A percentile compares a stretch with the other conserved stretches of the same genome.
phyloP scores from a whole-genome alignment of 768 basidiomycete species.

The Leccinum sublutescens region DNA sequence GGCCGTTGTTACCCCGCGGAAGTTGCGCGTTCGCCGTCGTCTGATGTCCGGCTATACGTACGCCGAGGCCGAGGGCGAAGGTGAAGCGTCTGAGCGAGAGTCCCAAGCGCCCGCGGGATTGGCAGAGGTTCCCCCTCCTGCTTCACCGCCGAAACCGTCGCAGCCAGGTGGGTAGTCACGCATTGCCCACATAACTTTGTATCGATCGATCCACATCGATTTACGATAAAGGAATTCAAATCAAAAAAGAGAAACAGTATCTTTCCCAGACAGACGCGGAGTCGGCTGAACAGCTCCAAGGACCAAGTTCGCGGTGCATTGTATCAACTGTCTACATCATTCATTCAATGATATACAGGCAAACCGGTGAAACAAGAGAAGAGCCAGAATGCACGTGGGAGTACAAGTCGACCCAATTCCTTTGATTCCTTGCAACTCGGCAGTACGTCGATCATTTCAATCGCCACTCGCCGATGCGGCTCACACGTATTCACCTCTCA shows the following conservation, averaged over 20 bases:
- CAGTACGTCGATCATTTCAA: conserved; percentile 10
- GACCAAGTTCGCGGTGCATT: conserved; percentile 1
- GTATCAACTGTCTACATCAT: not conserved
- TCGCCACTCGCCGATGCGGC: not conserved
- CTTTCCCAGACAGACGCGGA: not conserved
- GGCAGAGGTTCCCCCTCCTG: not conserved
- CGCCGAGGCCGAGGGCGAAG: conserved; percentile 4
- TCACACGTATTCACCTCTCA: not conserved
- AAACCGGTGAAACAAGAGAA: conserved; percentile 21
- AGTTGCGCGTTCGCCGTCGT: conserved; percentile 6
- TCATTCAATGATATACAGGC: conserved; percentile 5
- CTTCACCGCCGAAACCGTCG: conserved; percentile 6
- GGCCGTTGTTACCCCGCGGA: not conserved
- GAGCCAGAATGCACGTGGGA: not conserved
- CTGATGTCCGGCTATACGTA: conserved; percentile 3
- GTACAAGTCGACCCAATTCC: not conserved
- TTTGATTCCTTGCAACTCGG: not conserved
- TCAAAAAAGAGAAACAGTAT: conserved; percentile 1
- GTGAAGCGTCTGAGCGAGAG: conserved; percentile 5
- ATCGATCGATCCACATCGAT: not conserved
- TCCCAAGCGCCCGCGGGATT: not conserved
- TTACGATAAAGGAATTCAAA: not conserved
- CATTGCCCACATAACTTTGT: not conserved
- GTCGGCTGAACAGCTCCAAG: not conserved
- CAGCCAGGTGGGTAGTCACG: conserved; percentile 2